Evolutionary conservation across 345 rosid species (phyloP).

Genomic region (Rubroshorea leprosula): DNA sequence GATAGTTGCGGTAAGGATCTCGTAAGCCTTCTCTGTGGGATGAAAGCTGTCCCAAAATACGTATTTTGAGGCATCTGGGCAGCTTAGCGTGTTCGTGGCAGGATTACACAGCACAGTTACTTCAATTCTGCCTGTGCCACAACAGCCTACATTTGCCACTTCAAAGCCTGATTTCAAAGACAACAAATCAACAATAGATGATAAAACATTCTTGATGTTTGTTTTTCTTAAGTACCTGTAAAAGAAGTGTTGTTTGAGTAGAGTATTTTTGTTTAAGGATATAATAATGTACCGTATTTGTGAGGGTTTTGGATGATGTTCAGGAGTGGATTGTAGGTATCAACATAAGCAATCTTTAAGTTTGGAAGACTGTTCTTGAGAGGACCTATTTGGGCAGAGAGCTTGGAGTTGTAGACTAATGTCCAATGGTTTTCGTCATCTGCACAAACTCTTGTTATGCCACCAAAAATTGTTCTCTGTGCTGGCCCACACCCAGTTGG

Average conservation of each 20-base stretch:
- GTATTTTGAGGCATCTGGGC: constrained; percentile 43
- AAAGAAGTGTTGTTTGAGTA: no score
- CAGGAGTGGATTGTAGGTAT: constrained; percentile 25
- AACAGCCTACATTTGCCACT: constrained; percentile 50
- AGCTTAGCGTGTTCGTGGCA: constrained; percentile 17
- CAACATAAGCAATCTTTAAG: constrained; percentile 24
- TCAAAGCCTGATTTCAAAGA: constrained; percentile 40
- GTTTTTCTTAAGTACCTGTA: no score
- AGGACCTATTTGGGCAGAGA: constrained; percentile 19
- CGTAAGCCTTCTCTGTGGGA: no score
- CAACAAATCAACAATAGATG: background rate
- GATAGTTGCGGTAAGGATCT: no score
- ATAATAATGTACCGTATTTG: no score
- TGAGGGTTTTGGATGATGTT: constrained; percentile 33
- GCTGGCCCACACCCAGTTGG: constrained; percentile 72
- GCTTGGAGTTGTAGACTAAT: no score
- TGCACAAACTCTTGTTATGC: constrained; percentile 38
- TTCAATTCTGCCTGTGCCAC: constrained; percentile 65
- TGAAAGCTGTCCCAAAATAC: no score
- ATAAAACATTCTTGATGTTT: background rate
- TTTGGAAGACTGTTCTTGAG: constrained; percentile 20
- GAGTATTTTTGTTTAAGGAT: background rate
- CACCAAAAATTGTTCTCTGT: constrained; percentile 63
- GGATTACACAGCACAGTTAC: constrained; percentile 41
- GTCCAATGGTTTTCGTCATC: constrained; percentile 45